These are phyloP conservation scores for Ciborinia camelliae DNA, from an alignment of 2,329 filamentous ascomycete genomes.

Conservation along the genomic window DNA sequence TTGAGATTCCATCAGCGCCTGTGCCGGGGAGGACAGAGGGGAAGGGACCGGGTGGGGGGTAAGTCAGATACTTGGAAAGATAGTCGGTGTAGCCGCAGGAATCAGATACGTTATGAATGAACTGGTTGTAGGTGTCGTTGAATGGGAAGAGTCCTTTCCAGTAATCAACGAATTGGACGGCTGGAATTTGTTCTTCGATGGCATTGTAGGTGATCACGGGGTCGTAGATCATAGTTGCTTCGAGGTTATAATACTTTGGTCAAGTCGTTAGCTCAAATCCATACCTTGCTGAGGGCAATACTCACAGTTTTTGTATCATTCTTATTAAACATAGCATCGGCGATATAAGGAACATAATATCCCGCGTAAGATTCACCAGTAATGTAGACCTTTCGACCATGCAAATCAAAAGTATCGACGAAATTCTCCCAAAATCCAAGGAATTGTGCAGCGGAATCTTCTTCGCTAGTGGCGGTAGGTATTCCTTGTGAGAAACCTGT, in stretches of 20 bases:
- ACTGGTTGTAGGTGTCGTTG: constrained; percentile 54
- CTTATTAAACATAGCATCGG: constrained; percentile 66
- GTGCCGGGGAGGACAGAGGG: constrained; percentile 48
- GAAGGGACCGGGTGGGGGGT: constrained; percentile 62
- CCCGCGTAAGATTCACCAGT: constrained; percentile 71
- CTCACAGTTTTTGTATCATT: constrained; percentile 40
- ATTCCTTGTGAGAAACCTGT: constrained; percentile 39
- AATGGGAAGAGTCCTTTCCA: constrained; percentile 59
- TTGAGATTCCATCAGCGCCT: constrained; percentile 37
- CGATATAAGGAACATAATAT: constrained; percentile 67
- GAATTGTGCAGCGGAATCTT: constrained; percentile 68
- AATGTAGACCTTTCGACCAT: constrained; percentile 68
- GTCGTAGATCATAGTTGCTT: constrained; percentile 70
- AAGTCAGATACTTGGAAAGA: constrained; percentile 59
- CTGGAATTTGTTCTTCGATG: constrained; percentile 46
- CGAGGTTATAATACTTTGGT: constrained; percentile 59
- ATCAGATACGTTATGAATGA: constrained; percentile 51
- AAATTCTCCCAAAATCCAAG: constrained; percentile 79
- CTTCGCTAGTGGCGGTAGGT: constrained; percentile 61
- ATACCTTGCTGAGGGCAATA: background rate
- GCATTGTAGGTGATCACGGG: constrained; percentile 56
- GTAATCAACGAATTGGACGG: constrained; percentile 58
- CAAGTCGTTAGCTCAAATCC: constrained; percentile 38
- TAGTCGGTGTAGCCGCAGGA: constrained; percentile 62
- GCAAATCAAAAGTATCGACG: constrained; percentile 64